phyloP scores from a whole-genome alignment of 2,329 filamentous ascomycete species.

The Davidsoniella eucalypti region DNA sequence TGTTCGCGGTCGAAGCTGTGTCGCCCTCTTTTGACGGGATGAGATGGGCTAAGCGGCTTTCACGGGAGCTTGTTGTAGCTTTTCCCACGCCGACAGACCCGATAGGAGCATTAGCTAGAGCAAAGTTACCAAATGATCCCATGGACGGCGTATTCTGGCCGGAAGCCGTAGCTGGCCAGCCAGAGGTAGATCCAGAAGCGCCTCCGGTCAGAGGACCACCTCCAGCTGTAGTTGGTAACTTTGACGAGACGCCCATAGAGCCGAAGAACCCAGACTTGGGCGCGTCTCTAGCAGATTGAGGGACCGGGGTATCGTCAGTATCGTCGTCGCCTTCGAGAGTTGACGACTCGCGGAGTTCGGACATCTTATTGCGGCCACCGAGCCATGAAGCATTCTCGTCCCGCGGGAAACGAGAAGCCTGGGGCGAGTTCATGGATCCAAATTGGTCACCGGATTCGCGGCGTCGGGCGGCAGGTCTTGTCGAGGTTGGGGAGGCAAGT shows the following conservation, averaged over 20 bases:
- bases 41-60: conserved; percentile 73
- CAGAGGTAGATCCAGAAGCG: conserved; percentile 28
- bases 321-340: conserved; percentile 36
- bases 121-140: conserved; percentile 83
- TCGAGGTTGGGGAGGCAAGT: conserved; percentile 54
- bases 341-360: conserved; percentile 21
- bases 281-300: conserved; percentile 9
- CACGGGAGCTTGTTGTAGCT: conserved; percentile 31
- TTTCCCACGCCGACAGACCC: conserved; percentile 42
- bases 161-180: conserved; percentile 32
- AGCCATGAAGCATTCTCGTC: conserved; percentile 47
- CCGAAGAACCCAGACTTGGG: conserved; percentile 11
- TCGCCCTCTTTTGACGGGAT: conserved; percentile 44
- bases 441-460: conserved; percentile 62
- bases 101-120: conserved; percentile 42
- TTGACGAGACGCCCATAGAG: conserved; percentile 4
- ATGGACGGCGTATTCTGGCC: conserved; percentile 33
- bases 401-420: conserved; percentile 39
- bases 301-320: conserved; percentile 17
- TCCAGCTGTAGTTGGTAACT: conserved; percentile 3
- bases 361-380: conserved; percentile 29
- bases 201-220: conserved; percentile 25
- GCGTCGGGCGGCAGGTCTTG: conserved; percentile 60
- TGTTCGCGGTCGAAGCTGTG: conserved; percentile 21
- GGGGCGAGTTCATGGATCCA: conserved; percentile 43